These are phyloP conservation scores for Thelonectria olida DNA, from an alignment of 2,329 filamentous ascomycete genomes.

Conservation along the genomic window DNA sequence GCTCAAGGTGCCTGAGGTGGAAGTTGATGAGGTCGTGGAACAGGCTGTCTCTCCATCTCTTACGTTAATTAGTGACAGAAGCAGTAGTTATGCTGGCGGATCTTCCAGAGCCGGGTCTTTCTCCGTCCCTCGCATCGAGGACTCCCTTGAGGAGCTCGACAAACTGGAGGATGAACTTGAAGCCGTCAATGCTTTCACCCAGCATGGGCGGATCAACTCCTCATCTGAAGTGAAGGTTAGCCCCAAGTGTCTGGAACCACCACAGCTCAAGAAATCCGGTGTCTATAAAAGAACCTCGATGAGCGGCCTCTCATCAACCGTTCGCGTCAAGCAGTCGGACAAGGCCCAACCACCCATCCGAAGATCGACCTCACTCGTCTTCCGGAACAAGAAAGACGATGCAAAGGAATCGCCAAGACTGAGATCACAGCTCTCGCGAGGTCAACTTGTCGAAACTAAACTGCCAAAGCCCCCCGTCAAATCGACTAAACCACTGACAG, in stretches of 20 bases:
- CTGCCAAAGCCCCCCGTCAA: conserved; percentile 56
- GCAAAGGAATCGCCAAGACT: conserved; percentile 23
- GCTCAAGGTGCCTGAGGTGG: conserved; percentile 42
- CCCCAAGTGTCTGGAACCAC: conserved; percentile 29
- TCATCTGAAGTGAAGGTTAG: conserved; percentile 28
- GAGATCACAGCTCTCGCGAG: conserved; percentile 27
- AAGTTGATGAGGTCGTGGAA: conserved; percentile 40
- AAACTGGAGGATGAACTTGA: conserved; percentile 70
- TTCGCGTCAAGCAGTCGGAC: conserved; percentile 52
- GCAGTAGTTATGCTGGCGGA: conserved; percentile 47
- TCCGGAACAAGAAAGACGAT: conserved; percentile 42
- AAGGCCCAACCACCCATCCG: conserved; percentile 51
- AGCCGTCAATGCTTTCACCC: conserved; percentile 55
- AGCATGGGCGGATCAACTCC: conserved; percentile 45
- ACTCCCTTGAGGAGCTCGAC: conserved; percentile 71
- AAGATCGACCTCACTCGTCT: conserved; percentile 52
- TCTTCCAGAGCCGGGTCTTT: conserved; percentile 44
- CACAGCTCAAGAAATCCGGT: conserved; percentile 21
- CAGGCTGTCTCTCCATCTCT: conserved; percentile 46
- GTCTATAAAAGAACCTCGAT: conserved; percentile 41
- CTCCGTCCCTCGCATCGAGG: conserved; percentile 64
- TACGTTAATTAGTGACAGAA: conserved; percentile 42
- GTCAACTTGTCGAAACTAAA: conserved; percentile 29
- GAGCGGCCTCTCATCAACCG: conserved; percentile 49
- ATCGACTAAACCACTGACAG: conserved; percentile 63